These are phyloP conservation scores for Russula foetens DNA, from an alignment of 768 basidiomycete genomes.

Conservation along the genomic window DNA sequence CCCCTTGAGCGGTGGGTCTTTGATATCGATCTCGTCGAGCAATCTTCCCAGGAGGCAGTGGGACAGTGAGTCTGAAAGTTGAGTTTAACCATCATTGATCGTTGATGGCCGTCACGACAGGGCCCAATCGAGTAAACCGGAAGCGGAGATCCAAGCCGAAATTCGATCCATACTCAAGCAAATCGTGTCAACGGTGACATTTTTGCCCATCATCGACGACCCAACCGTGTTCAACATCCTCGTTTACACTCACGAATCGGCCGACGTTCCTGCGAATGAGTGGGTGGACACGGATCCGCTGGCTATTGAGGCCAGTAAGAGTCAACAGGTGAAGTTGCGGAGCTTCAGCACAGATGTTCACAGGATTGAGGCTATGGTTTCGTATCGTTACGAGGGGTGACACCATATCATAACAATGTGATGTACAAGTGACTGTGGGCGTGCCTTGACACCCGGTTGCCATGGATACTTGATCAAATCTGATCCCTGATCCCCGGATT, in stretches of 20 bases:
- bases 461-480: not conserved
- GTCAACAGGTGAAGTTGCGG: constrained; percentile 88
- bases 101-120: constrained; percentile 28
- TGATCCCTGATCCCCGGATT: not conserved
- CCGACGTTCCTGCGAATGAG: constrained; percentile 84
- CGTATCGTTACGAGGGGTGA: constrained; percentile 85
- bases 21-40: constrained; percentile 80
- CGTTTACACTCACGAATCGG: constrained; percentile 88
- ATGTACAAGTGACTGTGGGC: too few relatives aligned
- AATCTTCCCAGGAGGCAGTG: constrained; percentile 37
- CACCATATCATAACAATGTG: too few relatives aligned
- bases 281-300: constrained; percentile 96
- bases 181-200: constrained; percentile 94
- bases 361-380: constrained; percentile 95
- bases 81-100: constrained; percentile 5
- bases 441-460: not conserved
- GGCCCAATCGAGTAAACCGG: constrained; percentile 49
- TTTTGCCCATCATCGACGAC: constrained; percentile 91
- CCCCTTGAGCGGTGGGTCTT: constrained; percentile 98
- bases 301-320: constrained; percentile 88
- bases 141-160: constrained; percentile 91
- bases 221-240: constrained; percentile 96
- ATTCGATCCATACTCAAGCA: constrained; percentile 97
- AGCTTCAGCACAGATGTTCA: constrained; percentile 98
- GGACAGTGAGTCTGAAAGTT: constrained; percentile 40